Conservation (phyloP, 441 rosid genomes). For the Brassica hybrid region DNA sequence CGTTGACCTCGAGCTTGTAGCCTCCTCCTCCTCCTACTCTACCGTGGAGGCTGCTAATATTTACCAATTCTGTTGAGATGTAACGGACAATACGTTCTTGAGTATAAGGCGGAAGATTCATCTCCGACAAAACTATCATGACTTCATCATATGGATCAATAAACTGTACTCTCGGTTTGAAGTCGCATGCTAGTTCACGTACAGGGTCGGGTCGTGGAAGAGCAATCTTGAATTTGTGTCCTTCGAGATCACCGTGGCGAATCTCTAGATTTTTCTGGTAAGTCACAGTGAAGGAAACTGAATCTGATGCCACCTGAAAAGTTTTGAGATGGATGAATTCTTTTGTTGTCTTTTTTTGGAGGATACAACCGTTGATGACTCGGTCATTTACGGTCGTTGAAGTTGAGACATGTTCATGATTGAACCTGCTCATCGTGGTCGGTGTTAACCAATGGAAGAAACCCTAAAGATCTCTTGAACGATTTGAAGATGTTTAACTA, state of each 20-base stretch:
- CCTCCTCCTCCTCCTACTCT: neutral
- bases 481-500: neutral
- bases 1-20: slow-evolving; percentile 7
- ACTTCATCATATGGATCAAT: slow-evolving; percentile 11
- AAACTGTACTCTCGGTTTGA: neutral
- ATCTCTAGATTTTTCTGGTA: neutral
- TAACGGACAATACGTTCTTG: slow-evolving; percentile 11
- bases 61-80: slow-evolving; percentile 1
- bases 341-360: neutral
- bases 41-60: neutral
- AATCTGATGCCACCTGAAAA: slow-evolving; percentile 16
- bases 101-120: slow-evolving; percentile 2
- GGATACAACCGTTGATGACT: neutral
- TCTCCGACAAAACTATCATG: slow-evolving; percentile 28
- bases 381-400: neutral
- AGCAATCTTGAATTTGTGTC: neutral
- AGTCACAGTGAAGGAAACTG: slow-evolving; percentile 1
- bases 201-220: neutral
- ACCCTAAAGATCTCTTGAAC: neutral
- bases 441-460: neutral
- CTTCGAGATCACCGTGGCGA: slow-evolving; percentile 1
- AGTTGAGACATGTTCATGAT: slow-evolving; percentile 5
- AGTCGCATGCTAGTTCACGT: neutral
- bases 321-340: slow-evolving; percentile 8
- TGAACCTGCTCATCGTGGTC: slow-evolving; percentile 1